Evolutionary conservation across 768 basidiomycete genomes (phyloP).

Genomic region (Tremella yokohamensis): DNA sequence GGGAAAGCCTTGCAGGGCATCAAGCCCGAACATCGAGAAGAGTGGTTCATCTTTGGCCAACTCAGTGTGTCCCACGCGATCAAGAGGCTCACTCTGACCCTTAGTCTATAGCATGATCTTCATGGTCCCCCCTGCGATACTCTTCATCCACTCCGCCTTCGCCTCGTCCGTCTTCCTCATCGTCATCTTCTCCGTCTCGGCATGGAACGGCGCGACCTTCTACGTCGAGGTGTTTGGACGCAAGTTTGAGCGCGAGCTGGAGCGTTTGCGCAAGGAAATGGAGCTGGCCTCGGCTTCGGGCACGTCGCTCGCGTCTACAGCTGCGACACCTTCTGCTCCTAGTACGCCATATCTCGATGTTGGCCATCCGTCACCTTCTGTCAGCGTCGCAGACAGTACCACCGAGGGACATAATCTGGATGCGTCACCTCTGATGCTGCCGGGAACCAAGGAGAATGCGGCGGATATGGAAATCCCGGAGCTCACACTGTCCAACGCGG

Average conservation of each 20-base stretch:
- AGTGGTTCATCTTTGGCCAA: constrained; percentile 79
- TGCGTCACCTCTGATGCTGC: constrained; percentile 43
- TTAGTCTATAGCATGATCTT: constrained; percentile 79
- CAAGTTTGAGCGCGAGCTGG: constrained; percentile 94
- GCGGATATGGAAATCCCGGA: constrained; percentile 35
- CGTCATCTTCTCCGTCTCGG: constrained; percentile 75
- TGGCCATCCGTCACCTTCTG: neutral
- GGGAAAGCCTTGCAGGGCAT: constrained; percentile 66
- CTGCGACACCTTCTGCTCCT: constrained; percentile 14
- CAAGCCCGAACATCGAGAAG: constrained; percentile 62
- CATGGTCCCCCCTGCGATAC: constrained; percentile 75
- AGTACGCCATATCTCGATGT: constrained; percentile 5
- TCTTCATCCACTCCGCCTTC: constrained; percentile 73
- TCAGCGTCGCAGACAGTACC: neutral
- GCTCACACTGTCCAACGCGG: constrained; percentile 28
- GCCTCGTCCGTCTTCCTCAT: constrained; percentile 78
- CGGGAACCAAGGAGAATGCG: constrained; percentile 19
- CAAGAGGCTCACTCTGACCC: neutral
- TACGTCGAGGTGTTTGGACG: constrained; percentile 96
- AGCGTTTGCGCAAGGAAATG: constrained; percentile 82
- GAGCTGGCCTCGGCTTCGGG: constrained; percentile 58
- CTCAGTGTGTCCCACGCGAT: constrained; percentile 57
- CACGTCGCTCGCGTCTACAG: constrained; percentile 13
- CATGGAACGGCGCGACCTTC: constrained; percentile 85
- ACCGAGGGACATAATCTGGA: constrained; percentile 25